These are phyloP conservation scores for Tagetes patula DNA, from an alignment of 129 eudicot genomes.

Conservation along the genomic window DNA sequence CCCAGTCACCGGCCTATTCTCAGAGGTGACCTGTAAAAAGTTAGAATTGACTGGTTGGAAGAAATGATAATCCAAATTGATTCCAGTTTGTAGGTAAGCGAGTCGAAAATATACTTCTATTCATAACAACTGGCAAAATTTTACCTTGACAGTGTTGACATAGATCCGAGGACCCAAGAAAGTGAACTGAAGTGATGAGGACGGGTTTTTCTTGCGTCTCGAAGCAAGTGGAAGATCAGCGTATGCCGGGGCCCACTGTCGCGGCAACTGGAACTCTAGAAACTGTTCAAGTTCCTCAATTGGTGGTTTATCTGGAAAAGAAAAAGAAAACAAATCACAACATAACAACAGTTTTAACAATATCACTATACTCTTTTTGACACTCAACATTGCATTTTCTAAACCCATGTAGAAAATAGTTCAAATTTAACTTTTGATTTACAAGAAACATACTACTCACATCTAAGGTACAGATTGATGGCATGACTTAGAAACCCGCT, in stretches of 20 bases:
- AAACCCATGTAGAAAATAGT: too few species aligned
- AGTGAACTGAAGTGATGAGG: slow-evolving; percentile 82
- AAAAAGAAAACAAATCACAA: neutral
- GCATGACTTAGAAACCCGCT: slow-evolving; percentile 95
- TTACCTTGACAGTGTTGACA: slow-evolving; percentile 84
- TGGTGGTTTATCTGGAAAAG: slow-evolving; percentile 80
- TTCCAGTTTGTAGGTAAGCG: neutral
- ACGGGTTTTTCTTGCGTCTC: slow-evolving; percentile 65
- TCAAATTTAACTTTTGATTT: neutral
- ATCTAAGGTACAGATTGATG: slow-evolving; percentile 85
- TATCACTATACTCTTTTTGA: neutral
- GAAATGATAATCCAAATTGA: slow-evolving; percentile 1
- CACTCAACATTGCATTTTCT: slow-evolving; percentile 4
- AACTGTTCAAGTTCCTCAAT: slow-evolving; percentile 88
- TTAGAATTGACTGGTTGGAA: neutral
- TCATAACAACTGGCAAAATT: slow-evolving; percentile 9
- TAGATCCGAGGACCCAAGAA: slow-evolving; percentile 87
- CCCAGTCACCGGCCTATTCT: slow-evolving; percentile 84
- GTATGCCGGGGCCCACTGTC: slow-evolving; percentile 96
- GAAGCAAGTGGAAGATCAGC: slow-evolving; percentile 87
- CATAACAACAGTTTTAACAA: neutral
- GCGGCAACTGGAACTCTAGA: slow-evolving; percentile 89
- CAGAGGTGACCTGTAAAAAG: slow-evolving; percentile 74
- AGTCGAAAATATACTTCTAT: slow-evolving; percentile 10
- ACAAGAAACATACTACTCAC: slow-evolving; percentile 59